A percentile compares a stretch with the other conserved stretches of the same genome.
phyloP scores from a whole-genome alignment of 495 filamentous ascomycete genomes.

The Hypoxylon lienhwacheense region DNA sequence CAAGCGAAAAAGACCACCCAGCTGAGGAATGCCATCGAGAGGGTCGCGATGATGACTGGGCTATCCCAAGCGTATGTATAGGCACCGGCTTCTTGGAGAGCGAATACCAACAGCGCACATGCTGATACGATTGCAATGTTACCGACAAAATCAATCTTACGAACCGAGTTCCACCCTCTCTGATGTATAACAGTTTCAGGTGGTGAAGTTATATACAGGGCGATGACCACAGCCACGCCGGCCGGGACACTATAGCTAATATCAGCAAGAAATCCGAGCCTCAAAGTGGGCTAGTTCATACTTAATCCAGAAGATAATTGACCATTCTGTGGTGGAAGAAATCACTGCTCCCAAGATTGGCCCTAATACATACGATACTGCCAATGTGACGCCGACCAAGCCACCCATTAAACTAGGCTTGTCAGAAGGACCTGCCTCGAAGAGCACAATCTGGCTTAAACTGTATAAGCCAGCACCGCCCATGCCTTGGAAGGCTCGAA shows the following conservation, averaged over 20 bases:
- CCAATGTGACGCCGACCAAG: constrained; percentile 48
- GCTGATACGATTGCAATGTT: constrained; percentile 55
- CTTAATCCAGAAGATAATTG: constrained; percentile 77
- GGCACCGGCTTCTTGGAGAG: constrained; percentile 59
- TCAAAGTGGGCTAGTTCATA: constrained; percentile 15
- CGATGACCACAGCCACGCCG: constrained; percentile 55
- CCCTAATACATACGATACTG: constrained; percentile 56
- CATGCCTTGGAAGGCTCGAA: constrained; percentile 63
- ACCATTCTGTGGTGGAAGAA: constrained; percentile 63
- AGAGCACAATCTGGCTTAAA: constrained; percentile 55
- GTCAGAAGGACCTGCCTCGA: constrained; percentile 56
- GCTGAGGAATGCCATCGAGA: constrained; percentile 48
- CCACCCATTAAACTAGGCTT: constrained; percentile 50
- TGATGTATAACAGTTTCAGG: constrained; percentile 30
- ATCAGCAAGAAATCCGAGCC: constrained; percentile 4
- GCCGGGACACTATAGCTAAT: constrained; percentile 55
- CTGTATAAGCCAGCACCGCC: constrained; percentile 63
- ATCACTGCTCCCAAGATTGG: constrained; percentile 72
- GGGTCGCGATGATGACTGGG: constrained; percentile 46
- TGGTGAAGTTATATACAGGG: constrained; percentile 59
- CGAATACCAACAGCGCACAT: constrained; percentile 59
- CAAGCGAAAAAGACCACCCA: constrained; percentile 53
- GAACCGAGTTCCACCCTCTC: constrained; percentile 34
- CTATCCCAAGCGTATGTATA: constrained; percentile 50
- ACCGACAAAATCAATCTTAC: constrained; percentile 60